Conservation (phyloP, 2,329 filamentous ascomycete species). For the Hymenoscyphus infarciens region DNA sequence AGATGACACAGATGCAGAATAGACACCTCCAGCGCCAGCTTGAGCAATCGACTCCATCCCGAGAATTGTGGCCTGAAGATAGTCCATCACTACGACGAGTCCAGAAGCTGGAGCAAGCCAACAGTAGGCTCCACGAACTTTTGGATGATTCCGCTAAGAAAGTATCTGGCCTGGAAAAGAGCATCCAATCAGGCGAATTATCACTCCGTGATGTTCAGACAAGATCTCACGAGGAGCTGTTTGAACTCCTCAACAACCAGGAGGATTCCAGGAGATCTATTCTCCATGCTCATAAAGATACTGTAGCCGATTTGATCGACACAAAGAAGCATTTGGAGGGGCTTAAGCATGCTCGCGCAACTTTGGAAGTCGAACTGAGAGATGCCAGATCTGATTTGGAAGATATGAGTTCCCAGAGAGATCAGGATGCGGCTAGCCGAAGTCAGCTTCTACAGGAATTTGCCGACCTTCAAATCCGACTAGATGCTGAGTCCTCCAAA, state of each 20-base stretch:
- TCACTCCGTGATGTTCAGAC: constrained; percentile 88
- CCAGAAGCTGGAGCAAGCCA: constrained; percentile 88
- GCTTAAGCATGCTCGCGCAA: constrained; percentile 75
- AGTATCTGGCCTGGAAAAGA: constrained; percentile 83
- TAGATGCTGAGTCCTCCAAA: constrained; percentile 85
- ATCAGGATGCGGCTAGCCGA: constrained; percentile 84
- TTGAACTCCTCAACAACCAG: constrained; percentile 88
- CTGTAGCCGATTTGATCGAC: constrained; percentile 79
- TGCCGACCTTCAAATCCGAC: constrained; percentile 85
- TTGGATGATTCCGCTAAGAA: constrained; percentile 93
- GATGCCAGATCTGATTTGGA: constrained; percentile 80
- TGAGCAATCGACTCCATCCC: constrained; percentile 61
- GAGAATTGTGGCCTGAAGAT: constrained; percentile 64
- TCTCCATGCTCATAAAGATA: constrained; percentile 79
- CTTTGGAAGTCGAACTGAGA: constrained; percentile 80
- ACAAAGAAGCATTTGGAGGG: constrained; percentile 85
- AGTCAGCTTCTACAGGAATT: constrained; percentile 89
- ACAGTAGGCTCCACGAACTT: constrained; percentile 87
- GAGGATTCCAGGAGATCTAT: constrained; percentile 82
- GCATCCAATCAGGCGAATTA: constrained; percentile 79
- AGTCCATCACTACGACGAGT: constrained; percentile 77
- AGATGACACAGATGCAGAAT: constrained; percentile 93
- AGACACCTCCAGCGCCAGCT: constrained; percentile 86
- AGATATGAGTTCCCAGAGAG: constrained; percentile 72
- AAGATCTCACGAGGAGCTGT: constrained; percentile 89